Base-by-base conservation (phyloP, 1,284 basidiomycete genomes). In the Heliocybe sulcata region DNA sequence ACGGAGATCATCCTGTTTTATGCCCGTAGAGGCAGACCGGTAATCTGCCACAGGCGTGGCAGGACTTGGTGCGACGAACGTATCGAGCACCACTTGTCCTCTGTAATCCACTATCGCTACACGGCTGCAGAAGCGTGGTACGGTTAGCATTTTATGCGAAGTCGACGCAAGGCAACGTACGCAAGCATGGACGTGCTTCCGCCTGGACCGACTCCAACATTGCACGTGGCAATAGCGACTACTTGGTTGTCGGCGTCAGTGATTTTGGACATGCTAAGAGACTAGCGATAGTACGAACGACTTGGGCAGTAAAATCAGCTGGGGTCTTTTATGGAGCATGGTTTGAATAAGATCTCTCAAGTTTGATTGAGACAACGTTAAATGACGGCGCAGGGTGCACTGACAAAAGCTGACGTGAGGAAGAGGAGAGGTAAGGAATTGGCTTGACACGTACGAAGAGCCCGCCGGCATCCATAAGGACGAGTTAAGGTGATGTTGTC, bases 101-200 rank as follows among this genome's bases (percentile, higher is more conserved):
- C 72, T 72, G 64, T 77, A 88, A 65, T 87, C 76, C 33, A 87
- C 80, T 45, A 90, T 72, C 26, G 82, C 76, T 29, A 85, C 79
- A 38, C 80, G 80, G 35, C 85, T 86, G 58, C 3, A 58, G 4
- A 42, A 4, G 16, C 38, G n/a, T 42, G n/a, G 4, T 42, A 42
- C 6, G 3, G 19, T n/a, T n/a, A n/a, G 8, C 12, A 42, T n/a
- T 42, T n/a, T 42, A n/a, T 8, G 16, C 4, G 16, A 4, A 16
- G 47, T 16, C 27, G 14, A 49, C 3, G 48, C 58, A 55, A 57
- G 53, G n/a, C n/a, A 20, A 74, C 81, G 58, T 70, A 90, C 87
- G 86, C 87, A 33, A 90, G 73, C 83, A 90, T 86, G 27, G 81
- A 79, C 1, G 88, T 90, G 22, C 83, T 85, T 8, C 87, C 87